Evolutionary conservation across 2,329 filamentous ascomycete genomes (phyloP).

Genomic region (Colletotrichum eremochloae): DNA sequence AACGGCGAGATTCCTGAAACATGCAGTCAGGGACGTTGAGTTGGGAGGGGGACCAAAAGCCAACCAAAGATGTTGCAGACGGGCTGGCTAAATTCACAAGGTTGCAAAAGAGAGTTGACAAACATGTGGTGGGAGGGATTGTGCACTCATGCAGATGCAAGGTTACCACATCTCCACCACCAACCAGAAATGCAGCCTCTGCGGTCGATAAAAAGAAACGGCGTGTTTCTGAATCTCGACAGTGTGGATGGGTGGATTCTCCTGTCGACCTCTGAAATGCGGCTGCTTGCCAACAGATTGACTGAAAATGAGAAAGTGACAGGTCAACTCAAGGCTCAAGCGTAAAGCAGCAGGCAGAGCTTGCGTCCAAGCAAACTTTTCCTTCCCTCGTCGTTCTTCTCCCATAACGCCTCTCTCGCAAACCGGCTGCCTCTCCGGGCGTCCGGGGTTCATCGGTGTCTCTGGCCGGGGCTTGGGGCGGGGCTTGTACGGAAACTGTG

Average conservation of each 20-base stretch:
- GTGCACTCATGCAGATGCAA: conserved; percentile 18
- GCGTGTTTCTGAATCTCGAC: conserved; percentile 22
- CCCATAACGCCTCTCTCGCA: conserved; percentile 12
- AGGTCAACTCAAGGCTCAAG: conserved; percentile 21
- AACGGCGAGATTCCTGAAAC: neutral
- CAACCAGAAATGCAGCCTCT: neutral
- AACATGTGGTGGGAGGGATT: conserved; percentile 9
- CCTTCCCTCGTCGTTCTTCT: neutral
- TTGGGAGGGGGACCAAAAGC: neutral
- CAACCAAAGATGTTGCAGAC: neutral
- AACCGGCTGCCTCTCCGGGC: conserved; percentile 41
- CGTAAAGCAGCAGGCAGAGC: neutral
- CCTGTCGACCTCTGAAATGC: neutral
- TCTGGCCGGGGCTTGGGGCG: conserved; percentile 29
- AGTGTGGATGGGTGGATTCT: conserved; percentile 18
- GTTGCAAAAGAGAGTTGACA: conserved; percentile 1
- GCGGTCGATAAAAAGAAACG: conserved; percentile 2
- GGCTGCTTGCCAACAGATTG: conserved; percentile 5
- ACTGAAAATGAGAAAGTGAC: conserved; percentile 25
- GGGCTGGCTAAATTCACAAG: neutral
- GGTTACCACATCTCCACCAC: neutral
- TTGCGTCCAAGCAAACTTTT: conserved; percentile 7
- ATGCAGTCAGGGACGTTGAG: neutral
- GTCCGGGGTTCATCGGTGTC: conserved; percentile 30
- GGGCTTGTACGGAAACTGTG: conserved; percentile 24